Evolutionary conservation across 2,329 filamentous ascomycete species (phyloP), one percentile per base, ranked within the genome.

Genomic region (Trichoderma arundinaceum): DNA sequence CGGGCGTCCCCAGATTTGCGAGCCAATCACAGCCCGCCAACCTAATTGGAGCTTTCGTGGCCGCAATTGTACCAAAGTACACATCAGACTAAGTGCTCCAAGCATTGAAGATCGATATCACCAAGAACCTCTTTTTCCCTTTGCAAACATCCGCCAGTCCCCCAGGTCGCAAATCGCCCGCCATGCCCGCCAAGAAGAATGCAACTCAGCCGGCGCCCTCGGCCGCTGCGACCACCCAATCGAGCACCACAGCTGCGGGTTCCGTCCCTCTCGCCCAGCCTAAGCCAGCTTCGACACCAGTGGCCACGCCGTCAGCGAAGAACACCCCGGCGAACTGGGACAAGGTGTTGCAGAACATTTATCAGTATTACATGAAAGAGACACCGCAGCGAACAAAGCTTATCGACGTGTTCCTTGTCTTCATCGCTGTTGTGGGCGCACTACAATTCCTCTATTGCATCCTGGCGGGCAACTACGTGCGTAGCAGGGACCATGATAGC

Each of bases 371-470:
- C 79, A 77, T 89, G 64, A 82, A 90, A 71, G 85, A 88, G 71
- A 99, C 95, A 51, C 89, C 94, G 53, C 94, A 97, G 84, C 88
- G 94, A 69, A 94, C 90, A 54, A 95, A 96, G 85, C 86, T 99
- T 68, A 86, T 98, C 68, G 95, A 99, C 78, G 86, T 86, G 41
- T 99, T 99, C 78, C 89, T 99, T 86, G 87, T 80, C 3, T 99
- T 97, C 77, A 82, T 99, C 66, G 88, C 95, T 22, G 83, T 89
- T 1, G 92, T 96, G 4, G 95, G 93, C 58, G 92, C 82, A n/a
- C 77, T 98, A 73, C 95, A 99, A 80, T 98, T 99, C 78, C 77
- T 91, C 67, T 99, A 99, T 80, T 97, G 94, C 77, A 83, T 97
- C 64, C 75, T 98, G 71, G 92, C 88, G 63, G 95, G 95, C 70